phyloP scores from a whole-genome alignment of 1,284 basidiomycete genomes.

The Schizophyllum commune region DNA sequence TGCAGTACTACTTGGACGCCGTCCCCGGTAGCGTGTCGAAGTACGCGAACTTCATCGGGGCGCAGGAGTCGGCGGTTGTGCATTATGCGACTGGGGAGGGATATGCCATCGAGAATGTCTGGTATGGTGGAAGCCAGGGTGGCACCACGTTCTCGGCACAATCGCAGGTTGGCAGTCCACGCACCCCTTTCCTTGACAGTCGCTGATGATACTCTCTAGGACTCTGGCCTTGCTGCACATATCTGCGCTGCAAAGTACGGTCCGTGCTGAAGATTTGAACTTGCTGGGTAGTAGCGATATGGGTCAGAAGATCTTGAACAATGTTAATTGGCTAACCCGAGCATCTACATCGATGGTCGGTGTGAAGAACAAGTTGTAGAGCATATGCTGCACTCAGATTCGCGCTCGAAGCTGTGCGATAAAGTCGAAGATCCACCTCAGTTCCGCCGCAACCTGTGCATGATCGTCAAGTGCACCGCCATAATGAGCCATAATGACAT shows the following conservation, averaged over 20 bases:
- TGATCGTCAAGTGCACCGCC: too few relatives aligned
- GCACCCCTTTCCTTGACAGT: slow-evolving; percentile 11
- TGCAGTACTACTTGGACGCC: slow-evolving; percentile 25
- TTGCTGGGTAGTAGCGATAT: background rate
- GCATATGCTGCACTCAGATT: too few relatives aligned
- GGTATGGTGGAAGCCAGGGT: slow-evolving; percentile 12
- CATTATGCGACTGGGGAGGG: slow-evolving; percentile 13
- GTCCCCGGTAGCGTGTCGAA: slow-evolving; percentile 18
- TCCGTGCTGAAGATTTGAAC: slow-evolving; percentile 10
- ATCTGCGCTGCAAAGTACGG: slow-evolving; percentile 22
- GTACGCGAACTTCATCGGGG: slow-evolving; percentile 20
- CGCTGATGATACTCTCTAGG: slow-evolving; percentile 21
- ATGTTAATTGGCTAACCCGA: too few relatives aligned
- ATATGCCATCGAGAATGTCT: slow-evolving; percentile 8
- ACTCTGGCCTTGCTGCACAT: slow-evolving; percentile 23
- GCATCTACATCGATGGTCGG: too few relatives aligned
- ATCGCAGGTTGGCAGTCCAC: slow-evolving; percentile 8
- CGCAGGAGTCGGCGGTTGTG: slow-evolving; percentile 19
- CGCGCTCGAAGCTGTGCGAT: too few relatives aligned
- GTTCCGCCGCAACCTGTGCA: too few relatives aligned
- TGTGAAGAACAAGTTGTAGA: too few relatives aligned
- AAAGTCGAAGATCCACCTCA: too few relatives aligned
- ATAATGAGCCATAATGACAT: too few relatives aligned
- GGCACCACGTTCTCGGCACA: slow-evolving; percentile 1
- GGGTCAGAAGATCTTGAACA: background rate